phyloP scores from a whole-genome alignment of 352 stramenopile species.

The Pythium rishiriense region DNA sequence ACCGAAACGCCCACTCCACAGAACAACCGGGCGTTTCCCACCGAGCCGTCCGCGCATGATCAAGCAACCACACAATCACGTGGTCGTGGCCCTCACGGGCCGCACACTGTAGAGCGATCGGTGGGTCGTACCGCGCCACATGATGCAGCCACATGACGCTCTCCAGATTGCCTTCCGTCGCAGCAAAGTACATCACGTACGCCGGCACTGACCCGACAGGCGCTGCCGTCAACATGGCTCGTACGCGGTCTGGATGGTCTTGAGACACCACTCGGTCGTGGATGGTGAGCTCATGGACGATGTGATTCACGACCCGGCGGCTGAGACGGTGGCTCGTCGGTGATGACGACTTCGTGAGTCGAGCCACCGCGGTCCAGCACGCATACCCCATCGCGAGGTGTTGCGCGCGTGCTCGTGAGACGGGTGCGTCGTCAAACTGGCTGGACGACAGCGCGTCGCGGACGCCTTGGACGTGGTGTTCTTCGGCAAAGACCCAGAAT shows the following conservation, averaged over 20 bases:
- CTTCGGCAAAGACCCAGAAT: constrained; percentile 3
- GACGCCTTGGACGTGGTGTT: neutral
- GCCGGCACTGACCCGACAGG: neutral
- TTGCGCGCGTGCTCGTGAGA: neutral
- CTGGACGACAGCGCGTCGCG: neutral
- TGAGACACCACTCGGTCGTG: neutral
- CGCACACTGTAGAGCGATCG: neutral
- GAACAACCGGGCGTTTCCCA: neutral
- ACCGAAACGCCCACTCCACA: neutral
- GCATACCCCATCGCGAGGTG: neutral
- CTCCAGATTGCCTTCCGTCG: neutral
- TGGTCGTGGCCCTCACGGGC: neutral
- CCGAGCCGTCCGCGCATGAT: neutral
- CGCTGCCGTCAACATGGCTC: neutral
- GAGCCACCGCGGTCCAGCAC: neutral
- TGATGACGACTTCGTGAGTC: too few relatives aligned
- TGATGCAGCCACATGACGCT: neutral
- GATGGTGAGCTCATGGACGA: neutral
- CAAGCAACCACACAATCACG: neutral
- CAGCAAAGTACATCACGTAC: constrained; percentile 10
- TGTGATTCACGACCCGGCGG: neutral
- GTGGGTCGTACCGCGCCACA: neutral
- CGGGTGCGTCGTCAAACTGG: neutral
- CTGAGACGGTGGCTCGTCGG: neutral
- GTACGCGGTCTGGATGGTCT: neutral